Evolutionary conservation across 192 early-diverging fungal genomes (phyloP).

Genomic region (Phycomyces blakesleeanus): DNA sequence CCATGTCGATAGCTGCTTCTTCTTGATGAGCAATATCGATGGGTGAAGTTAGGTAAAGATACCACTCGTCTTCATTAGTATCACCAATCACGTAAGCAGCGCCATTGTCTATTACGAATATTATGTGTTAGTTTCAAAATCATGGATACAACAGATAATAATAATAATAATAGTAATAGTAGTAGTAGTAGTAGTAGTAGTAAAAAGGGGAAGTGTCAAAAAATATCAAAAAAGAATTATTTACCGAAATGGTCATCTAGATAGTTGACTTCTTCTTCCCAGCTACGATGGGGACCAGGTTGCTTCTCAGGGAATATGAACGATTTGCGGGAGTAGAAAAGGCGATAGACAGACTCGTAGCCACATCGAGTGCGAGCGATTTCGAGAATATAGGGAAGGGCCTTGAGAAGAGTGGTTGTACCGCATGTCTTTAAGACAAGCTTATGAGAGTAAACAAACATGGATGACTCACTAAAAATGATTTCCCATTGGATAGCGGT

Average conservation of each 20-base stretch:
- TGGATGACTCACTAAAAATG: conserved; percentile 80
- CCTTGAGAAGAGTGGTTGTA: conserved; percentile 89
- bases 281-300: conserved; percentile 80
- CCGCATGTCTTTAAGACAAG: conserved; percentile 97
- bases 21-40: conserved; percentile 22
- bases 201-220: too few relatives aligned
- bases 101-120: conserved; percentile 46
- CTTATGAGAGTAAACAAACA: conserved; percentile 97
- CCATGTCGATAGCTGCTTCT: conserved; percentile 10
- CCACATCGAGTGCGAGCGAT: conserved; percentile 68
- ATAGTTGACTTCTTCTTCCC: conserved; percentile 85
- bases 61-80: conserved; percentile 95
- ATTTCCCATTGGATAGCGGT: neutral
- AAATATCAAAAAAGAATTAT: neutral
- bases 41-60: conserved; percentile 84
- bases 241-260: conserved; percentile 64
- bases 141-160: too few relatives aligned
- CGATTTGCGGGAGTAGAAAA: conserved; percentile 95
- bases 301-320: conserved; percentile 96
- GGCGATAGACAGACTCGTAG: conserved; percentile 64
- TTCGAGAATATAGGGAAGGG: conserved; percentile 81
- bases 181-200: too few relatives aligned
- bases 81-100: conserved; percentile 91
- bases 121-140: neutral
- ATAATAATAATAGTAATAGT: too few relatives aligned